phyloP scores from a whole-genome alignment of 2,329 filamentous ascomycete genomes.

The Niveomyces coronatus region DNA sequence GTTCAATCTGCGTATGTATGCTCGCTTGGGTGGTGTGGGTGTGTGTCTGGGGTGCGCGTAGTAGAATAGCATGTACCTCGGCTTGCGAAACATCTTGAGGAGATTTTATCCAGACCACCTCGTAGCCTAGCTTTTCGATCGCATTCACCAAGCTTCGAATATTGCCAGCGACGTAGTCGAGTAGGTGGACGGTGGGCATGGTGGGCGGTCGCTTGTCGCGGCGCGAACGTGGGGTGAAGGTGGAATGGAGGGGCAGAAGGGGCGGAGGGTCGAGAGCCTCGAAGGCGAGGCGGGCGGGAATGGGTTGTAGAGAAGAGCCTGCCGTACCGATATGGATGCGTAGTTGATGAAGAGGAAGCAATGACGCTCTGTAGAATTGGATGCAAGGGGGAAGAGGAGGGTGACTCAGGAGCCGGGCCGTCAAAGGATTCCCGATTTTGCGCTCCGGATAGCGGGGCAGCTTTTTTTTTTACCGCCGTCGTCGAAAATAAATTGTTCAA shows the following conservation, averaged over 20 bases:
- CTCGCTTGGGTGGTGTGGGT: not conserved
- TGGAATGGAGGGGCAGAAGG: conserved; percentile 7
- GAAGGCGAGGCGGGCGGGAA: not conserved
- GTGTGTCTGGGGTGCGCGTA: not conserved
- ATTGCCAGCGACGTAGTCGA: conserved; percentile 92
- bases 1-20: not conserved
- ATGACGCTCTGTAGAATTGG: not conserved
- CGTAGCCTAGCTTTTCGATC: conserved; percentile 89
- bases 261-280: not conserved
- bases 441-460: conserved; percentile 17
- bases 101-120: conserved; percentile 81
- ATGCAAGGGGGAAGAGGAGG: not conserved
- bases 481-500: too few species aligned
- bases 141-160: conserved; percentile 93
- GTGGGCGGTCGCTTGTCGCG: conserved; percentile 16
- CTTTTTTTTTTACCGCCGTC: not conserved
- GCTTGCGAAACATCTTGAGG: conserved; percentile 78
- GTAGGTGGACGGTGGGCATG: conserved; percentile 69
- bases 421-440: conserved; percentile 10
- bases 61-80: conserved; percentile 60
- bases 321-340: too few species aligned
- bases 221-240: not conserved
- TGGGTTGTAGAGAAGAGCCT: not conserved
- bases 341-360: too few species aligned
- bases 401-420: conserved; percentile 3